A percentile compares a stretch with the other conserved stretches of the same genome.
Evolutionary conservation across 306 rosid genomes (phyloP).

Genomic region (Sphenostylis stenocarpa): DNA sequence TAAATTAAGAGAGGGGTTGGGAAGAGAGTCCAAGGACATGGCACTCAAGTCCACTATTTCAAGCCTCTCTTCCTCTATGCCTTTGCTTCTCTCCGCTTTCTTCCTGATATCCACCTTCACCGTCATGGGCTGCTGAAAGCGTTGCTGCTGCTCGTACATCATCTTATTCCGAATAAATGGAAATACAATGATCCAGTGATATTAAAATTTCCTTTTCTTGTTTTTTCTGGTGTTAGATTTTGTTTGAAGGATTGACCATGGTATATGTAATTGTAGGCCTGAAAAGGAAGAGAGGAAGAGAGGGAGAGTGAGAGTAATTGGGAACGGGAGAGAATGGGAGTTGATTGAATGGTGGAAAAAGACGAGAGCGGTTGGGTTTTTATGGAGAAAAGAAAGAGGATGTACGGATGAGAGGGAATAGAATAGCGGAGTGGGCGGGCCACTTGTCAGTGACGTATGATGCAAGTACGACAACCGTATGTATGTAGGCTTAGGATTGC

Average conservation of each 20-base stretch:
- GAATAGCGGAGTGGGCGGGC: not conserved
- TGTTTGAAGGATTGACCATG: not conserved
- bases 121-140: conserved; percentile 28
- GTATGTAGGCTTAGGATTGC: conserved; percentile 26
- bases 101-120: conserved; percentile 27
- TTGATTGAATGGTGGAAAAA: not conserved
- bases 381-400: conserved; percentile 12
- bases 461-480: conserved; percentile 40
- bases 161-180: conserved; percentile 31
- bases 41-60: conserved; percentile 81
- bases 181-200: no score
- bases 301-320: not conserved
- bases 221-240: not conserved
- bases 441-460: conserved; percentile 37
- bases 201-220: not conserved
- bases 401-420: conserved; percentile 36
- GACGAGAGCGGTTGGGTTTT: not conserved
- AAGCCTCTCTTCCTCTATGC: conserved; percentile 49
- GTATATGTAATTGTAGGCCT: not conserved
- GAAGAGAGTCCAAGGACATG: conserved; percentile 69
- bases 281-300: not conserved
- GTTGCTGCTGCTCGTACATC: conserved; percentile 55
- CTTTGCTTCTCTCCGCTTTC: conserved; percentile 3
- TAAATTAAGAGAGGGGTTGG: conserved; percentile 67
- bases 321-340: not conserved